Evolutionary conservation across 352 stramenopile genomes (phyloP), one percentile per base, ranked within the genome.

Genomic region (Pythium scleroteichum): DNA sequence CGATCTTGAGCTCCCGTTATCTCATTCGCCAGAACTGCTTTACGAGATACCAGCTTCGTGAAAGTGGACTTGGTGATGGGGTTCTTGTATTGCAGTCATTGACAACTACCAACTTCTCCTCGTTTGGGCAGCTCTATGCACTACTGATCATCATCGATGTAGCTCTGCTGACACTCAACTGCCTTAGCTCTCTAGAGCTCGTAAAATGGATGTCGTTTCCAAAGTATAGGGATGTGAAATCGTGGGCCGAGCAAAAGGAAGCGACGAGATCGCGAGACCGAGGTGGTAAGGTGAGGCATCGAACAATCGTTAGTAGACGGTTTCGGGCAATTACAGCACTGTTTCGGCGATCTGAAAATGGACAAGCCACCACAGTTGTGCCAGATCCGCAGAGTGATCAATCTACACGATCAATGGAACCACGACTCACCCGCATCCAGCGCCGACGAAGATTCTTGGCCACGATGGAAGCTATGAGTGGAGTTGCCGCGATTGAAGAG

Each of bases 1-100:
- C 35, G 39, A 23, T 64, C 27, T 50, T 52, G 40, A 58, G 33
- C 53, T 14, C 22, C 13, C 47, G 48, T 17, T 69, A 41, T 44
- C 47, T 64, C 16, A 69, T 69, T 27, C 62, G 53, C 4, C 62
- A 69, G 22, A 64, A 64, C 49, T 69, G 62, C n/a, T 44, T 44
- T 32, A 19, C 54, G 13, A 23, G 20, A 14, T 64, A 59, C 46
- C 22, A 40, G 3, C 47, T 64, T 1, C n/a, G 20, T 17, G 47
- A 64, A 12, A 2, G 29, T 23, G n/a, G 3, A 17, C 19, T 20
- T 3, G 23, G 19, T 14, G 47, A 23, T 19, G 17, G 39, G 4
- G 3, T 3, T 14, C 23, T 59, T 14, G 44, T 66, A 4, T 38
- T 69, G 1, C 33, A 35, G 8, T 70, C 63, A 2, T 29, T 29